phyloP scores from a whole-genome alignment of 768 basidiomycete species.

The Brasilioporus rufonigricans region DNA sequence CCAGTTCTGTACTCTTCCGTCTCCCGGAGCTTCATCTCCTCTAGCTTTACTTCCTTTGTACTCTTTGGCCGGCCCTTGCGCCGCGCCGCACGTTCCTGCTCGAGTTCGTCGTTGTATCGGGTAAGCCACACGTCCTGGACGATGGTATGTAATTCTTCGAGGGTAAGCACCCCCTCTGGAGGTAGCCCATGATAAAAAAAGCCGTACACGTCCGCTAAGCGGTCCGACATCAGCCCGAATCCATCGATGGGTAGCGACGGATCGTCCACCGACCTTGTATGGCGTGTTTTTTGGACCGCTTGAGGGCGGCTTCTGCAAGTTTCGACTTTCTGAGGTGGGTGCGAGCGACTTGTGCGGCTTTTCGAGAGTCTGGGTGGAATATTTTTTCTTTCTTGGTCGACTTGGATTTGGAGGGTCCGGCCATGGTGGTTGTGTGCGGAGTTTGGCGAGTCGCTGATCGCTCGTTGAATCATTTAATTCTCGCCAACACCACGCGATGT shows the following conservation, averaged over 20 bases:
- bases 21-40: constrained; percentile 69
- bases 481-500: too few relatives aligned
- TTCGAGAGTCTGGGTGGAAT: constrained; percentile 80
- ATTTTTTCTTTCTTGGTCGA: constrained; percentile 67
- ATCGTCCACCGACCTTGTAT: constrained; percentile 41
- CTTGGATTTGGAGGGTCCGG: constrained; percentile 18
- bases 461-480: too few relatives aligned
- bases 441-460: too few relatives aligned
- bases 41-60: constrained; percentile 59
- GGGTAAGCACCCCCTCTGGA: constrained; percentile 50
- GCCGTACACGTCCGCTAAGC: constrained; percentile 61
- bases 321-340: constrained; percentile 67
- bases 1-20: constrained; percentile 76
- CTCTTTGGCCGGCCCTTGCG: constrained; percentile 79
- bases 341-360: constrained; percentile 73
- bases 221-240: constrained; percentile 1
- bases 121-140: constrained; percentile 70
- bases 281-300: constrained; percentile 56
- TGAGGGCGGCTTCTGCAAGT: constrained; percentile 52
- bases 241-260: background rate
- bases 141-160: constrained; percentile 65
- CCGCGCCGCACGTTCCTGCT: constrained; percentile 55
- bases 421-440: background rate
- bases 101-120: constrained; percentile 65
- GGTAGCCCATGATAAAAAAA: constrained; percentile 79